Base-by-base conservation (phyloP, 768 basidiomycete species). In the Pisolithus tinctorius region DNA sequence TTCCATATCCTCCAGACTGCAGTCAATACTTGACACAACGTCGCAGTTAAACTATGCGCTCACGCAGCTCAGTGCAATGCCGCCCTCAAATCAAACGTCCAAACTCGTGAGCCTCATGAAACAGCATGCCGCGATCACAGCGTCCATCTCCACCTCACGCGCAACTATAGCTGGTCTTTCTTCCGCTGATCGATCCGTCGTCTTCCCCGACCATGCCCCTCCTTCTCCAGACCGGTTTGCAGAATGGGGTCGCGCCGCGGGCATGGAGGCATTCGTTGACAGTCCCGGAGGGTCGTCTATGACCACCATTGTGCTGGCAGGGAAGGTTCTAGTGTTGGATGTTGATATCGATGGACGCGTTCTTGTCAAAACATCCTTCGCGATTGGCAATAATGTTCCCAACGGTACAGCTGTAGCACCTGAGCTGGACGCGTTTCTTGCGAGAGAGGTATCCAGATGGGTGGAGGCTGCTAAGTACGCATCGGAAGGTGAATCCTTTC, bases 291-390 rank as follows among this genome's bases (percentile, higher is more conserved):
- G 52, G 14, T 57, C 61, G n/a, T 45, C 58, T 41, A 70, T 70
- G 25, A 69, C 76, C 38, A 82, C 76, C 0, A 69, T 88, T 37
- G 76, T 84, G 17, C 75, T 89, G 36, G 88, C 82, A 4, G 88
- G 88, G 2, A 88, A 88, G 63, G 81, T 88, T n/a, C 70, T 91
- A 9, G 87, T 90, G 31, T 69, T 90, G 49, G 88, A 91, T 62
- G 74, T 89, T 52, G 83, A 87, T 57, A 77, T 91, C 55, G 65
- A 69, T 11, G 65, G 59, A 44, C 53, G 54, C 26, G 74, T 77
- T 0, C 76, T 71, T 38, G 79, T 88, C 57, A 90, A 87, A 63
- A 86, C 84, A 2, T 82, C 86, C 7, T 88, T 86, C 63, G 88
- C 86, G 1, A 74, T 80, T 29, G 60, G 67, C 25, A 66, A 70